A percentile compares a stretch with the other conserved stretches of the same genome.
Evolutionary conservation across 2,329 filamentous ascomycete species (phyloP).

Genomic region (Rhinocladiella similis): DNA sequence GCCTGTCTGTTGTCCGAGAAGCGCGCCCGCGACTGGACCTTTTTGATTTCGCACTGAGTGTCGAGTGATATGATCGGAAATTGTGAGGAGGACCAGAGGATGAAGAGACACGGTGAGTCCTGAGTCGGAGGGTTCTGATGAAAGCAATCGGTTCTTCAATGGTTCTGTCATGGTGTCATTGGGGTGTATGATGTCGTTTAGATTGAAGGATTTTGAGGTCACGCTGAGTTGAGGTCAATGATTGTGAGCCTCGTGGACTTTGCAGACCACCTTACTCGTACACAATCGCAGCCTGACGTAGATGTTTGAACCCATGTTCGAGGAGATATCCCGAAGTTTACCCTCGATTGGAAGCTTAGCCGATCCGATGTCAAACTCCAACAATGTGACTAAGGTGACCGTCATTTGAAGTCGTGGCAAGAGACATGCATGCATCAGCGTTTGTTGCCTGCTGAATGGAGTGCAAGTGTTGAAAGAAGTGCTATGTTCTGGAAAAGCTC

Average conservation of each 20-base stretch:
- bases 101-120: constrained; percentile 81
- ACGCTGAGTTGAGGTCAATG: not conserved
- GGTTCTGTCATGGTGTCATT: constrained; percentile 48
- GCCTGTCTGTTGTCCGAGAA: constrained; percentile 90
- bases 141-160: constrained; percentile 59
- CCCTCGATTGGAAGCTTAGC: too few relatives aligned
- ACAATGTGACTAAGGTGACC: too few relatives aligned
- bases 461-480: not conserved
- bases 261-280: not conserved
- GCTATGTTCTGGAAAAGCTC: not conserved
- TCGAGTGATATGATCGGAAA: constrained; percentile 94
- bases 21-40: constrained; percentile 78
- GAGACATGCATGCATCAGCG: not conserved
- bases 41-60: constrained; percentile 75
- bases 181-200: not conserved
- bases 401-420: not conserved
- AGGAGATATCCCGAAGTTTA: too few relatives aligned
- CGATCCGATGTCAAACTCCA: too few relatives aligned
- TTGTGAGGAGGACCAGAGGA: constrained; percentile 90
- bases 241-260: not conserved
- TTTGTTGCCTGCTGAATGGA: not conserved
- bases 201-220: not conserved
- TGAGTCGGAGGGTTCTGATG: constrained; percentile 68
- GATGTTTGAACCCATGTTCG: too few relatives aligned
- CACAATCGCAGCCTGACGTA: too few relatives aligned